A percentile compares a stretch with the other conserved stretches of the same genome.
These are phyloP conservation scores for Myriosclerotinia duriaeana DNA, from an alignment of 2,329 filamentous ascomycete genomes.

Conservation along the genomic window DNA sequence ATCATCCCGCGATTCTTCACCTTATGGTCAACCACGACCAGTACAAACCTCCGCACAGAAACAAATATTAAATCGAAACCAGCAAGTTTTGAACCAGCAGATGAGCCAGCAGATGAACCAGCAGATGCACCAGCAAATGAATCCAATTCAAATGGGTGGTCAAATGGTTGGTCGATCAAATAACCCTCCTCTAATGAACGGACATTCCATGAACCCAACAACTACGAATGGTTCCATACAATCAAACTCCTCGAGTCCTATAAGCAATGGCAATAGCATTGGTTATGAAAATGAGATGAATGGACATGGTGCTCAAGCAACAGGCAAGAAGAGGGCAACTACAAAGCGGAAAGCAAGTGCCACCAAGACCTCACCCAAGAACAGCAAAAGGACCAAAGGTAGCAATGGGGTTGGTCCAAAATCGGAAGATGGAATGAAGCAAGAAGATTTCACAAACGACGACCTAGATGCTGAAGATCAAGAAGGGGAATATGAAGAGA, in stretches of 20 bases:
- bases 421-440: background rate
- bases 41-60: background rate
- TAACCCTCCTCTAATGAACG: background rate
- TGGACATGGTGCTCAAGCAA: background rate
- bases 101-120: slow-evolving; percentile 8
- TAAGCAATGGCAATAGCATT: slow-evolving; percentile 6
- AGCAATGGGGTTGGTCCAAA: background rate
- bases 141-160: background rate
- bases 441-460: slow-evolving; percentile 14
- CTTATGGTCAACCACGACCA: slow-evolving; percentile 38
- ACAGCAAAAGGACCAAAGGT: background rate
- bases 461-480: slow-evolving; percentile 31
- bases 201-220: background rate
- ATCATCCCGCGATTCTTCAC: slow-evolving; percentile 56
- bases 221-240: background rate
- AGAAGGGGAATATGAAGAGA: slow-evolving; percentile 49
- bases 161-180: slow-evolving; percentile 2
- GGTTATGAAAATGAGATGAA: slow-evolving; percentile 6
- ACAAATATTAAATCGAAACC: slow-evolving; percentile 49
- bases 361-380: slow-evolving; percentile 4
- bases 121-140: background rate
- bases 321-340: background rate
- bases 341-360: background rate
- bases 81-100: slow-evolving; percentile 32
- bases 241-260: slow-evolving; percentile 7